phyloP scores from a whole-genome alignment of 75 land plant species.

The Adiantum capillusveneris region DNA sequence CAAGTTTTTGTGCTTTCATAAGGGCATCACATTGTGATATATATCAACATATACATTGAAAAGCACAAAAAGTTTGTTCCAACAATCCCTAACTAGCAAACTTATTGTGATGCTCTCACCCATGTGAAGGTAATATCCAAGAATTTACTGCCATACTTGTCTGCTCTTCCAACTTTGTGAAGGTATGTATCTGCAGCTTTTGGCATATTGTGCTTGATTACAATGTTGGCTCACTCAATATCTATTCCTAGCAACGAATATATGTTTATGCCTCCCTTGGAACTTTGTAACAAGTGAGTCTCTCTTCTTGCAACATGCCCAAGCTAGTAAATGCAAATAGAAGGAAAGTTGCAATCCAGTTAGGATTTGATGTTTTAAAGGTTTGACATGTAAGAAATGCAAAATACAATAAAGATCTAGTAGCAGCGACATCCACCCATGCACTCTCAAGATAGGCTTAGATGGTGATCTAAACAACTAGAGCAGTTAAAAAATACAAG shows the following conservation, averaged over 20 bases:
- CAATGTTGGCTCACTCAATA: conserved; percentile 97
- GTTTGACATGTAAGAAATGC: too few relatives aligned
- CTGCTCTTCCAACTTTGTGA: conserved; percentile 99
- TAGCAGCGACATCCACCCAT: too few relatives aligned
- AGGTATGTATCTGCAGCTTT: conserved; percentile 97
- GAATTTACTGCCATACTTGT: conserved; percentile 96
- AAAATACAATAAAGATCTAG: too few relatives aligned
- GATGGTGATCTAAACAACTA: too few relatives aligned
- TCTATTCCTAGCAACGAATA: conserved; percentile 98
- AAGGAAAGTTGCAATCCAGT: conserved; percentile 95
- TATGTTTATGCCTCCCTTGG: conserved; percentile 97
- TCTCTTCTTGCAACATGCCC: conserved; percentile 97
- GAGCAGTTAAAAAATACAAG: too few relatives aligned
- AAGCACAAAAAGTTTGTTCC: not conserved
- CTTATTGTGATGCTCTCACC: conserved; percentile 91
- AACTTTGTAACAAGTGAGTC: conserved; percentile 86
- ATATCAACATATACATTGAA: not conserved
- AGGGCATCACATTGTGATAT: not conserved
- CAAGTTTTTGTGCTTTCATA: not conserved
- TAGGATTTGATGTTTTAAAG: too few relatives aligned
- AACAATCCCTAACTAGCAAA: conserved; percentile 12
- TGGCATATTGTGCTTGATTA: conserved; percentile 98
- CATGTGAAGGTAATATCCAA: conserved; percentile 92
- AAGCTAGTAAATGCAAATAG: conserved; percentile 96
- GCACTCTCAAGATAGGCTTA: too few relatives aligned